Conservation (phyloP, 345 rosid genomes). For the Fremontodendron californicum region DNA sequence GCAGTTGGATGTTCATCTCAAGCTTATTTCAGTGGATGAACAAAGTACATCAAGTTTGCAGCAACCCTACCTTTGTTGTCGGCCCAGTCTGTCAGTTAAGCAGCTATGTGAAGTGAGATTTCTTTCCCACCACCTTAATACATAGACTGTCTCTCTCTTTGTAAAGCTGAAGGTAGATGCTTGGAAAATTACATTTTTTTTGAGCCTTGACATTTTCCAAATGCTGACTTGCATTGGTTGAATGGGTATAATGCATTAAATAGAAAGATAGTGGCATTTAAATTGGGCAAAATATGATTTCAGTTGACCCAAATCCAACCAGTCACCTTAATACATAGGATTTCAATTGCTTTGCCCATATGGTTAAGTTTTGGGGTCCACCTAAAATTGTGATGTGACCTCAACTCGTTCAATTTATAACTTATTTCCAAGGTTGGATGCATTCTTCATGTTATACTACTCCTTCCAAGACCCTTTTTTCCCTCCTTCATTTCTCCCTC, state of each 20-base stretch:
- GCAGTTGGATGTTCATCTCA: conserved; percentile 71
- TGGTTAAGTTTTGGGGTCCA: background rate
- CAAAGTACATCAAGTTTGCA: conserved; percentile 53
- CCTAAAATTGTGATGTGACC: background rate
- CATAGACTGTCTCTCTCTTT: background rate
- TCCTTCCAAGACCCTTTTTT: background rate
- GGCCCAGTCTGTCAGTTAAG: conserved; percentile 60
- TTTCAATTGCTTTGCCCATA: background rate
- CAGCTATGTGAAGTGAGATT: conserved; percentile 74
- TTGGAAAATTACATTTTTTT: background rate
- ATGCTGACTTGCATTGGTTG: background rate
- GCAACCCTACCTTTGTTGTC: conserved; percentile 76
- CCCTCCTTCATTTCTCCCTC: background rate
- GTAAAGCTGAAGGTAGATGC: background rate
- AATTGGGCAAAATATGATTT: no score
- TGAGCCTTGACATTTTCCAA: background rate
- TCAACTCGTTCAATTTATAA: no score
- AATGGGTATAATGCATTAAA: conserved; percentile 3
- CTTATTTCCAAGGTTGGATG: no score
- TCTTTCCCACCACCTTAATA: conserved; percentile 23
- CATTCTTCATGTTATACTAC: background rate
- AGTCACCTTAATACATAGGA: background rate
- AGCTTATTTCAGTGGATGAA: conserved; percentile 69
- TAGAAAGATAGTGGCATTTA: no score
- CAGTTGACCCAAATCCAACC: background rate